phyloP scores from a whole-genome alignment of 805 yeast genomes.

The Lachancea cidri region DNA sequence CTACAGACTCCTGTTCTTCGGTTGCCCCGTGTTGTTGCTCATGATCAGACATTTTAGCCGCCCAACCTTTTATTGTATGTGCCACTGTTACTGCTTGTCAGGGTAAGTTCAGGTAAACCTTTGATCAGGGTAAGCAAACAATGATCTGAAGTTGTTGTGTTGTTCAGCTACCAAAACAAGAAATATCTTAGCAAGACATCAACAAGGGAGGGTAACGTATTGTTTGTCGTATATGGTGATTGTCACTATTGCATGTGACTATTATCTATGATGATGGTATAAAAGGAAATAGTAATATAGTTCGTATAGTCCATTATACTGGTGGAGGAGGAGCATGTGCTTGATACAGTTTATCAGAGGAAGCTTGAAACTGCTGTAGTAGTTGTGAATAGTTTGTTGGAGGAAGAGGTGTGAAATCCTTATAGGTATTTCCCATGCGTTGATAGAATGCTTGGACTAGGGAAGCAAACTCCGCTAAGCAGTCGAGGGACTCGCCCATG shows the following conservation, averaged over 20 bases:
- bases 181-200: constrained; percentile 5
- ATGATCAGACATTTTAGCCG: constrained; percentile 3
- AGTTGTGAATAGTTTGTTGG: constrained; percentile 22
- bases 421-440: constrained; percentile 17
- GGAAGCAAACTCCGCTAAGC: constrained; percentile 34
- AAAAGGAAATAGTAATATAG: too few species aligned
- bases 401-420: constrained; percentile 22
- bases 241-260: too few species aligned
- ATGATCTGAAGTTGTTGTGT: constrained; percentile 3
- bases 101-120: constrained; percentile 16
- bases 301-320: constrained; percentile 6
- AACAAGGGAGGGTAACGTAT: constrained; percentile 12
- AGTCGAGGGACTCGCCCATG: constrained; percentile 40
- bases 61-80: constrained; percentile 9
- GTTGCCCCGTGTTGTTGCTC: constrained; percentile 7
- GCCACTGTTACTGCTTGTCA: neutral
- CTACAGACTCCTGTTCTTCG: constrained; percentile 44
- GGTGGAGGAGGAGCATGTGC: constrained; percentile 35
- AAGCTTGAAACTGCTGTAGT: constrained; percentile 20
- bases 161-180: neutral
- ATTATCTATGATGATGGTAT: too few species aligned
- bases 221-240: neutral
- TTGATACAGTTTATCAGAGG: constrained; percentile 28
- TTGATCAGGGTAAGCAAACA: constrained; percentile 1
- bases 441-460: constrained; percentile 27